phyloP scores from a whole-genome alignment of 352 stramenopile genomes.

The Globisporangium polare region DNA sequence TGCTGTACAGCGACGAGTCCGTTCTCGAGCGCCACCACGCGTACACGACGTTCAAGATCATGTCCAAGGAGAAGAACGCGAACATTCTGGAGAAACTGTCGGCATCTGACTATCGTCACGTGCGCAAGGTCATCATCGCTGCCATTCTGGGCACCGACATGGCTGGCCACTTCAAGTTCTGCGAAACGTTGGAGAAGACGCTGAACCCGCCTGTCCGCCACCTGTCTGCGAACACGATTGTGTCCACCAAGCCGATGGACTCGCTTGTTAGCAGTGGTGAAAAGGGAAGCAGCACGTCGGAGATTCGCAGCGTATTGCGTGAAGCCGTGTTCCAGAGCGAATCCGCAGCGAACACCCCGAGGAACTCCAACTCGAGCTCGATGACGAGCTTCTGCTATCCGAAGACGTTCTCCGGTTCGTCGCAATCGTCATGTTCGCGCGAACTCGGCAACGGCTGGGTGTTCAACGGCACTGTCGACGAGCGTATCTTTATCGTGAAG shows the following conservation, averaged over 20 bases:
- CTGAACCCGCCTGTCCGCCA: constrained; percentile 53
- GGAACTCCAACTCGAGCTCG: constrained; percentile 12
- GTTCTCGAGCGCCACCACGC: constrained; percentile 89
- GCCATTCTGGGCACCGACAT: constrained; percentile 90
- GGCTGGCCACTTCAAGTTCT: constrained; percentile 87
- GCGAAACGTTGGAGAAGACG: constrained; percentile 70
- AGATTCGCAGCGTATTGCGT: constrained; percentile 46
- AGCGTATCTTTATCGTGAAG: constrained; percentile 84
- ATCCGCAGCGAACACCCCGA: constrained; percentile 27
- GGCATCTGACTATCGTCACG: constrained; percentile 63
- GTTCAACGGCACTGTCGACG: constrained; percentile 65
- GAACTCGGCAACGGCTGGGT: constrained; percentile 40
- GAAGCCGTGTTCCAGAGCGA: constrained; percentile 66
- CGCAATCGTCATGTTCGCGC: constrained; percentile 20
- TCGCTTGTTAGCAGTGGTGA: background rate
- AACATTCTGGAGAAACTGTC: constrained; percentile 84
- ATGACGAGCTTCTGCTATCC: constrained; percentile 3
- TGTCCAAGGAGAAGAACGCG: constrained; percentile 78
- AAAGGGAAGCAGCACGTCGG: constrained; percentile 10
- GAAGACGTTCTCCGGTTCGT: constrained; percentile 12
- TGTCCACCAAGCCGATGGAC: constrained; percentile 16
- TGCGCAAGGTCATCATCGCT: constrained; percentile 87
- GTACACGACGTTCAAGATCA: constrained; percentile 81
- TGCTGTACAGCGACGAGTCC: constrained; percentile 87
- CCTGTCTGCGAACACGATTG: constrained; percentile 37